Conservation (phyloP, 2,329 filamentous ascomycete species). For the Diaporthe australafricana region DNA sequence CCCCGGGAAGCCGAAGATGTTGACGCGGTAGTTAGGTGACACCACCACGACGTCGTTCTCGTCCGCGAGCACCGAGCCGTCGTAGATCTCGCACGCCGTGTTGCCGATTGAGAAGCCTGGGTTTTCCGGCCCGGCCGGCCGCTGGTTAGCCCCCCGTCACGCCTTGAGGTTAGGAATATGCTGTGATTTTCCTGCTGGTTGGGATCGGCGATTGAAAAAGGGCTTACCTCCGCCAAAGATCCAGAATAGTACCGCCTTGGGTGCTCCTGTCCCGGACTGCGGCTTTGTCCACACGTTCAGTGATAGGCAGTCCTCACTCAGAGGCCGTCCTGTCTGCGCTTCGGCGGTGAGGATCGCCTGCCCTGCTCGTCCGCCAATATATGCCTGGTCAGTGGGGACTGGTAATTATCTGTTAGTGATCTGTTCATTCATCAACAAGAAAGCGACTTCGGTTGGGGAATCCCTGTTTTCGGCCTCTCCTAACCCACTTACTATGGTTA, state of each 20-base stretch:
- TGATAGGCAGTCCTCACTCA: slow-evolving; percentile 27
- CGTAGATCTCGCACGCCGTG: slow-evolving; percentile 24
- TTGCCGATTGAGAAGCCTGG: slow-evolving; percentile 27
- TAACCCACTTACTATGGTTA: background rate
- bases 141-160: no score
- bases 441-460: background rate
- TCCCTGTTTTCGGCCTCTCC: fast-evolving
- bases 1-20: slow-evolving; percentile 29
- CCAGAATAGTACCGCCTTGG: slow-evolving; percentile 30
- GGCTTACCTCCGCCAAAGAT: slow-evolving; percentile 25
- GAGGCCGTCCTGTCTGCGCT: slow-evolving; percentile 1
- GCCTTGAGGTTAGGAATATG: background rate
- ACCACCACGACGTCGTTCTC: slow-evolving; percentile 30
- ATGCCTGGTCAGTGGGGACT: background rate
- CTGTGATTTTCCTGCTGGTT: background rate
- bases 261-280: background rate
- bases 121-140: background rate
- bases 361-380: background rate
- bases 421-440: no score
- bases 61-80: slow-evolving; percentile 13
- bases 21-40: slow-evolving; percentile 25
- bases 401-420: background rate
- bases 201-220: no score
- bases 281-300: slow-evolving; percentile 15
- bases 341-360: slow-evolving; percentile 12